Percentiles rank a stretch among this genome's conserved stretches.
Evolutionary conservation across 2,329 filamentous ascomycete genomes (phyloP).

Genomic region (Basipetospora sp.): DNA sequence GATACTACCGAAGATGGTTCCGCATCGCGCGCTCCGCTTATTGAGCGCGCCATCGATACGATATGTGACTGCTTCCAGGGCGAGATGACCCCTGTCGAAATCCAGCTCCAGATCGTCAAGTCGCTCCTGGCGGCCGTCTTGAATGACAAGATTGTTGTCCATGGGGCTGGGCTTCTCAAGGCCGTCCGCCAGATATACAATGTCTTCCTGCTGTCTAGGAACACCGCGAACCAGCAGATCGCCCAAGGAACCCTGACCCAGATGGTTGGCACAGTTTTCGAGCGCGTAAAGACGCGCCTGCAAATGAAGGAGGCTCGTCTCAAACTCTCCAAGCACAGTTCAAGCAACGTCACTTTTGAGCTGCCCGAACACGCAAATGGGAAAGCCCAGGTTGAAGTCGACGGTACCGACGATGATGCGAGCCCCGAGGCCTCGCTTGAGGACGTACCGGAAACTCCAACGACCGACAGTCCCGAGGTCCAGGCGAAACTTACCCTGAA

Average conservation of each 20-base stretch:
- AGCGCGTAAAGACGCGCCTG: conserved; percentile 74
- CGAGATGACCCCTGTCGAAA: conserved; percentile 78
- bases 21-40: conserved; percentile 50
- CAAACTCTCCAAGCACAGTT: conserved; percentile 36
- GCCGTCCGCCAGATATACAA: conserved; percentile 97
- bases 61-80: conserved; percentile 99
- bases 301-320: conserved; percentile 72
- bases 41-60: conserved; percentile 94
- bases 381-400: conserved; percentile 20
- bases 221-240: conserved; percentile 86
- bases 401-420: conserved; percentile 12
- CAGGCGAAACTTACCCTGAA: conserved; percentile 45
- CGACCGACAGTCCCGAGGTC: conserved; percentile 14
- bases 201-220: conserved; percentile 90
- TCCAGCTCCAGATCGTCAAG: conserved; percentile 96
- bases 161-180: conserved; percentile 88
- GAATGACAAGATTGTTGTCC: conserved; percentile 97
- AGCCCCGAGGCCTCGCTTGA: conserved; percentile 15
- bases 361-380: conserved; percentile 18
- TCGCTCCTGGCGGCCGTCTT: conserved; percentile 86
- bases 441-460: too few relatives aligned
- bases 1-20: conserved; percentile 22
- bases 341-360: conserved; percentile 30
- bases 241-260: conserved; percentile 93
- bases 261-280: conserved; percentile 97